Base-by-base conservation (phyloP, 768 basidiomycete genomes). In the Phlebiopsis flavidoalba region DNA sequence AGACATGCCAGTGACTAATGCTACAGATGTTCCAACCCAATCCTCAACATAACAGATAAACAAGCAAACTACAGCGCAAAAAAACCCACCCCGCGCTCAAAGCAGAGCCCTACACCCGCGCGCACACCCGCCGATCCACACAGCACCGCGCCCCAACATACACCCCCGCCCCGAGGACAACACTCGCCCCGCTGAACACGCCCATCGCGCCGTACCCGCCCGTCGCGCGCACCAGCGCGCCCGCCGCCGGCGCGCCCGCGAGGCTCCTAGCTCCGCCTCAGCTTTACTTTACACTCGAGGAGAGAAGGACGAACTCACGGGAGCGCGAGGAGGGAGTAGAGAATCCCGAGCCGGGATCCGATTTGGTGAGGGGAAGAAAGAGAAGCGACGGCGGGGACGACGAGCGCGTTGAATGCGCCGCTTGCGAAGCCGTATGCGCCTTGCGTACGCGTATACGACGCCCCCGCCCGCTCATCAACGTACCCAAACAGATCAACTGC, bases 371-470 rank as follows among this genome's bases (percentile, higher is more conserved):
- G 72, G 43, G 86, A 78, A 36, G 86, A 85, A 56, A 89, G 86
- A 65, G 86, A 83, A 21, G 80, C 85, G 22, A 90, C 79, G 65
- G 86, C 88, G 0, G 87, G 86, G 11, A 81, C 85, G 62, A 89
- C 71, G 45, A 89, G 78, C 40, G 85, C 83, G 51, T 87, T 83
- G 72, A 89, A 85, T 10, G 86, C 84, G 5, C 88, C 88, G 0
- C 83, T 85, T 53, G 82, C 76, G 74, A 89, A 80, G 0, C 88
- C 88, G 65, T 85, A 90, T 0, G 79, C 45, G 1, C 74, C 75
- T 33, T 1, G 85, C 79, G 57, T 88, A 88, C 15, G n/a, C n/a
- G n/a, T n/a, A n/a, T n/a, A n/a, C n/a, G n/a, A n/a, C n/a, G n/a
- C n/a, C n/a, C n/a, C n/a, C n/a, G n/a, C n/a, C n/a, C n/a, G n/a